Evolutionary conservation across 2,329 filamentous ascomycete genomes (phyloP), one percentile per base, ranked within the genome.

Genomic region (Nigrospora osmanthi): DNA sequence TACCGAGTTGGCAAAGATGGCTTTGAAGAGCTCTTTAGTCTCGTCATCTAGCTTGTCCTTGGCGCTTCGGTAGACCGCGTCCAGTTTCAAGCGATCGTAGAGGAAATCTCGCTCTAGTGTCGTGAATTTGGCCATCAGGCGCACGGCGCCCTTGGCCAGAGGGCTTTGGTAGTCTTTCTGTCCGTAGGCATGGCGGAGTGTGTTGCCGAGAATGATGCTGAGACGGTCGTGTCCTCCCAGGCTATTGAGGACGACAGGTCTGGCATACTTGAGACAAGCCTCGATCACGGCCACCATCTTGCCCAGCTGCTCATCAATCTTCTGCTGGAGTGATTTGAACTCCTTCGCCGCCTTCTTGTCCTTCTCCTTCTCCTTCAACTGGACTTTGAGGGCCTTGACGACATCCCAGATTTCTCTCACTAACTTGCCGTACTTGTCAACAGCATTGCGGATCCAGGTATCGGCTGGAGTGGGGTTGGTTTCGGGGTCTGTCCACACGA

Each of bases 51-150:
- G 66, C 5, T 72, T 72, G 54, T 83, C 83, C 54, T 86, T 81
- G 23, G 80, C 83, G 54, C 80, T 81, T 49, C 78, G 78, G 35
- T 81, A 72, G 14, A 86, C 75, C 44, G 76, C 80, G 46, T 79
- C 75, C 45, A 89, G 76, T 55, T 85, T 85, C 35, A 80, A 76
- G 48, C 76, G 81, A 51, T 81, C 76, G 36, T 81, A 65, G 33
- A 80, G 60, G 38, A 72, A 71, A 48, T 75, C 79, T 51, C 74
- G 77, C 40, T 73, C 78, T 36, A 81, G 72, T 47, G 81, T 83
- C 33, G 75, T 80, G 47, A 81, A 80, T 45, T 73, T 66, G 6
- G 80, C 74, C 59, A 88, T 73, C 31, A 87, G 70, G 42, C 76
- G 67, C 15, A 82, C 66, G n/a, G 78, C 62, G 15, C 73, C 70